phyloP scores from a whole-genome alignment of 768 basidiomycete genomes.

The Kwoniella shandongensis region DNA sequence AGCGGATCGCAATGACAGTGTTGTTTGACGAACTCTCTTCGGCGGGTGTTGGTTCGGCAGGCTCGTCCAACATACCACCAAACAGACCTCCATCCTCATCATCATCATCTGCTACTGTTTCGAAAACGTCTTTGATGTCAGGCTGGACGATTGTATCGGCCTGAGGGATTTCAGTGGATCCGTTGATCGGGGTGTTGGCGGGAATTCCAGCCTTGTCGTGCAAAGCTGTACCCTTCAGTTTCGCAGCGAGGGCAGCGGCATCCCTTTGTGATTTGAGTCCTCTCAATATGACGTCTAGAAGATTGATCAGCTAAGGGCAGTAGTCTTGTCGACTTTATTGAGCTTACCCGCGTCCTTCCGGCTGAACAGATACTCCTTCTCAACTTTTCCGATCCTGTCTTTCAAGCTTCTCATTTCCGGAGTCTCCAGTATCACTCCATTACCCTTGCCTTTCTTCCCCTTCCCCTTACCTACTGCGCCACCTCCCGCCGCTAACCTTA shows the following conservation, averaged over 20 bases:
- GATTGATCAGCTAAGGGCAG: neutral
- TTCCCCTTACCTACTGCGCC: slow-evolving; percentile 9
- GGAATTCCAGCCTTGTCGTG: neutral
- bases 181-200: neutral
- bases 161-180: neutral
- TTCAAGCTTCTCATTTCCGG: slow-evolving; percentile 41
- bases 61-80: slow-evolving; percentile 69
- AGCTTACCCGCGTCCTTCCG: slow-evolving; percentile 51
- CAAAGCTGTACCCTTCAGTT: slow-evolving; percentile 24
- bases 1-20: slow-evolving; percentile 60
- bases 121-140: slow-evolving; percentile 10
- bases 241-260: slow-evolving; percentile 30
- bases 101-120: slow-evolving; percentile 23
- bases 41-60: slow-evolving; percentile 8
- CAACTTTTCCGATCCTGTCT: slow-evolving; percentile 38
- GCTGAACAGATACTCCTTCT: slow-evolving; percentile 53
- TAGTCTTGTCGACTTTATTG: too few species aligned
- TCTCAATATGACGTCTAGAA: slow-evolving; percentile 38
- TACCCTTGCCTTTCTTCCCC: slow-evolving; percentile 38
- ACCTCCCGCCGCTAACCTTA: slow-evolving; percentile 26
- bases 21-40: slow-evolving; percentile 33
- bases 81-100: slow-evolving; percentile 60
- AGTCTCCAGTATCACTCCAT: slow-evolving; percentile 36
- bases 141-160: slow-evolving; percentile 1
- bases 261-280: slow-evolving; percentile 36